These are phyloP conservation scores for Rhodotorula sphaerocarpa DNA, from an alignment of 768 basidiomycete genomes.

Conservation along the genomic window DNA sequence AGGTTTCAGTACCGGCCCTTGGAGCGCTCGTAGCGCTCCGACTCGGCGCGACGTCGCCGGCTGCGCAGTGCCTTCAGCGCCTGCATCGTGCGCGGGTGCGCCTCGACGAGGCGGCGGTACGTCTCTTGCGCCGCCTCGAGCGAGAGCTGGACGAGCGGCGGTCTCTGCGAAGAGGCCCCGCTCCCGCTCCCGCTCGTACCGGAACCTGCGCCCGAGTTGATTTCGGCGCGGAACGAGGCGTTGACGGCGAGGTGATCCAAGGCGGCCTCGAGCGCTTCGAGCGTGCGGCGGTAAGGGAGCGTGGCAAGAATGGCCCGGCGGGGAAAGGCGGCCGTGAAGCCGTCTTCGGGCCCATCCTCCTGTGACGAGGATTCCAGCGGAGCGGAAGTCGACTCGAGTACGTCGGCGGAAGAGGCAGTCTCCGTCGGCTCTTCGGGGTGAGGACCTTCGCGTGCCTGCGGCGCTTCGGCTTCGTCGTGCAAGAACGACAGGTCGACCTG, in stretches of 20 bases:
- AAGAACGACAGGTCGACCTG: too few species aligned
- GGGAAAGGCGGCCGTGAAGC: neutral
- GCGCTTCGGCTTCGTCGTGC: too few species aligned
- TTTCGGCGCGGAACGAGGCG: neutral
- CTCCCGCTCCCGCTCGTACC: neutral
- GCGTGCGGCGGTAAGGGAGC: slow-evolving; percentile 15
- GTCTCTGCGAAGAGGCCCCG: too few species aligned
- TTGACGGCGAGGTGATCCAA: slow-evolving; percentile 3
- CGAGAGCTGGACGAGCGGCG: neutral
- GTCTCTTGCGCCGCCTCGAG: neutral
- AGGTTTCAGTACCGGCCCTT: neutral
- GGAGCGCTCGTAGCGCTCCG: neutral
- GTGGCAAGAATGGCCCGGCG: neutral
- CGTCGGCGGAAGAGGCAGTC: too few species aligned
- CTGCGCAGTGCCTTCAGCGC: slow-evolving; percentile 5
- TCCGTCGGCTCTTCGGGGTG: too few species aligned
- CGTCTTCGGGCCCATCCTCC: neutral
- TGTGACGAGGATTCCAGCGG: neutral
- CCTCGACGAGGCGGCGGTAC: neutral
- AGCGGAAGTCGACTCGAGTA: neutral
- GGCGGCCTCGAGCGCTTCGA: slow-evolving; percentile 12
- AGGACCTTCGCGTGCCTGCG: too few species aligned
- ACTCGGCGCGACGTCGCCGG: neutral
- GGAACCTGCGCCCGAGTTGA: neutral
- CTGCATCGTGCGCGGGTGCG: slow-evolving; percentile 17